These are phyloP conservation scores for Claviceps africana DNA, from an alignment of 2,329 filamentous ascomycete genomes.

Conservation along the genomic window DNA sequence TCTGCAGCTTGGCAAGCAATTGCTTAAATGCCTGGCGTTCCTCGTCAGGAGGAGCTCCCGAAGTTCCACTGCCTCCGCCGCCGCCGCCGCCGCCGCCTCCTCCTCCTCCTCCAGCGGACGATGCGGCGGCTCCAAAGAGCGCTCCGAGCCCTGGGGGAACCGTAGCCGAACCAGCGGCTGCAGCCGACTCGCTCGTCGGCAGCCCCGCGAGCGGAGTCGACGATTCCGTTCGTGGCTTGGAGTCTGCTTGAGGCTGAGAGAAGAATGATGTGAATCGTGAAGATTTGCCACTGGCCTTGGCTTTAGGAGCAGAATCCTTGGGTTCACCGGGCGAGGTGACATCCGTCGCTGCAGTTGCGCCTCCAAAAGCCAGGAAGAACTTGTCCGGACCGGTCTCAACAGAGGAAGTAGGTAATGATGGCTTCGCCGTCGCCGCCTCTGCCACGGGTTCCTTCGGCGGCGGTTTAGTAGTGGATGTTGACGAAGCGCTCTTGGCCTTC, in stretches of 20 bases:
- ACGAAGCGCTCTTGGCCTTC: constrained; percentile 35
- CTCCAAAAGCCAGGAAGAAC: constrained; percentile 53
- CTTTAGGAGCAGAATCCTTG: constrained; percentile 26
- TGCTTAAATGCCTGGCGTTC: constrained; percentile 80
- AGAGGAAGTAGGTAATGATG: constrained; percentile 44
- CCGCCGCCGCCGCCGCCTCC: not conserved
- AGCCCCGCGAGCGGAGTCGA: constrained; percentile 27
- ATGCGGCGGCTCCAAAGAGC: constrained; percentile 1
- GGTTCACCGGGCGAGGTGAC: constrained; percentile 39
- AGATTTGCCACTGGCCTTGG: constrained; percentile 49
- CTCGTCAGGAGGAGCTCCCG: constrained; percentile 31
- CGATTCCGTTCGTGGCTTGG: constrained; percentile 34
- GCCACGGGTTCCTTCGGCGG: constrained; percentile 22
- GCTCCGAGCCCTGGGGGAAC: constrained; percentile 2
- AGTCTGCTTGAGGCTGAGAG: constrained; percentile 34
- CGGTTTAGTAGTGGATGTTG: constrained; percentile 15
- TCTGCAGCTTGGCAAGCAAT: constrained; percentile 68
- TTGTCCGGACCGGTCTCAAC: constrained; percentile 59
- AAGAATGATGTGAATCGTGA: constrained; percentile 83
- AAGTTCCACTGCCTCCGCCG: not conserved
- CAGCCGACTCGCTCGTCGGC: constrained; percentile 8
- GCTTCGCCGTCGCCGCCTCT: constrained; percentile 38
- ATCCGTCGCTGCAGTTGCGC: constrained; percentile 25
- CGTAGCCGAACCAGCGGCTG: constrained; percentile 3
- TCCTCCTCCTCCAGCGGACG: not conserved